A percentile compares a stretch with the other conserved stretches of the same genome.
Conservation (phyloP, 202 grass and related monocot genomes). For the Bolboschoenoplectus hybrid region DNA sequence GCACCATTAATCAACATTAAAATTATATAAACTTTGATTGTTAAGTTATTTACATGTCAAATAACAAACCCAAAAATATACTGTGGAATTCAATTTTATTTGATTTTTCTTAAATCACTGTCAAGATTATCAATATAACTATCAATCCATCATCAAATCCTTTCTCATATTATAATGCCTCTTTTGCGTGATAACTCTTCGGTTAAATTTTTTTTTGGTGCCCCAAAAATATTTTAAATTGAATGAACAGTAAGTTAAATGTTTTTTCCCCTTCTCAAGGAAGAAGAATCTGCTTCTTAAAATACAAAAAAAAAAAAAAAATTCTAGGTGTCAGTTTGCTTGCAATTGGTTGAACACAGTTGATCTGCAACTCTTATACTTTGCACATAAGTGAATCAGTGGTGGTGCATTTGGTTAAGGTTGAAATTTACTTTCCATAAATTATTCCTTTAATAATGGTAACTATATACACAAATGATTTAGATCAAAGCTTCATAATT, state of each 20-base stretch:
- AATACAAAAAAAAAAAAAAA: not conserved
- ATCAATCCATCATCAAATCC: no score
- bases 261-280: not conserved
- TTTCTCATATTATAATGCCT: no score
- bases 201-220: not conserved
- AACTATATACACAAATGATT: conserved; percentile 31
- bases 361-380: not conserved
- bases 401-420: not conserved
- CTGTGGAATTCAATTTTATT: no score
- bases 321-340: not conserved
- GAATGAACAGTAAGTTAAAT: not conserved
- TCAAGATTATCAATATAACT: no score
- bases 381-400: not conserved
- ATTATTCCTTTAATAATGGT: conserved; percentile 1
- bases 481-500: not conserved
- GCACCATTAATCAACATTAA: no score
- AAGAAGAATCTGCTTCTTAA: not conserved
- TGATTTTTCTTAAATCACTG: no score
- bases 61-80: no score
- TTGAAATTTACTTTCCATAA: not conserved
- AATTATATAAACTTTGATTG: no score
- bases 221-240: not conserved
- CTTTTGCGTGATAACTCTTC: not conserved
- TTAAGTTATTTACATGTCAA: no score
- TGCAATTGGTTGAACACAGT: not conserved